Base-by-base conservation (phyloP, 345 rosid species). In the Excoecaria cochinchinensis region DNA sequence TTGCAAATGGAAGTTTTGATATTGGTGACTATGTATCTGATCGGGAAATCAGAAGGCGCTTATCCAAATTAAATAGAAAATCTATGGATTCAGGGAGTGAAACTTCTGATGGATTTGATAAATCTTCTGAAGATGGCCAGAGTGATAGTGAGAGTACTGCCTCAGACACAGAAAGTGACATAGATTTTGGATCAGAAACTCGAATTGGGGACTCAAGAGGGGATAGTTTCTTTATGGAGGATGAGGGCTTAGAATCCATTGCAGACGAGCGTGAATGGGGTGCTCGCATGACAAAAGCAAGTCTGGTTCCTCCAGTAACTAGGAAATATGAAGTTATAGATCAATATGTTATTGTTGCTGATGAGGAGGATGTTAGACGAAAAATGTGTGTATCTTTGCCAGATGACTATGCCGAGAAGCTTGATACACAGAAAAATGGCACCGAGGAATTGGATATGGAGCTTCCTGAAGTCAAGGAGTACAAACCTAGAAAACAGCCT, bases 251-350 rank as follows among this genome's bases (percentile, higher is more conserved):
- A 55, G 93, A 90, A 82, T 80, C 88, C 72, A 79, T 86, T 75
- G 74, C 76, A 15, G 99, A 92, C 78, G 99, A 96, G 69, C 98
- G 99, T 69, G 99, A 96, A 84, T 96, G 99, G 99, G 99, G 99
- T 84, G 98, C 98, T 51, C 99, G 99, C 73, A 96, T 96, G 99
- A 96, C 99, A 66, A 92, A 93, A 83, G 97, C 87, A 52, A 86
- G 99, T 82, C 86, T 96, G 76, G 99, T 96, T 83, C 99, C 99
- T 82, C 99, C 99, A 61, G 97, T 96, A 69, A 96, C 99, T 13
- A 89, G 99, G 86, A 93, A 93, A 82, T 96, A 96, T 81, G 98
- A 96, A 82, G 95, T 90, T 71, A 89, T 96, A 59, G 97, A 92
- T 69, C 79, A 88, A 58, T 96, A 96, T 69, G 85, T 88, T 55